These are phyloP conservation scores for Aspergillus pseudoterreus DNA, from an alignment of 2,329 filamentous ascomycete species.

Conservation along the genomic window DNA sequence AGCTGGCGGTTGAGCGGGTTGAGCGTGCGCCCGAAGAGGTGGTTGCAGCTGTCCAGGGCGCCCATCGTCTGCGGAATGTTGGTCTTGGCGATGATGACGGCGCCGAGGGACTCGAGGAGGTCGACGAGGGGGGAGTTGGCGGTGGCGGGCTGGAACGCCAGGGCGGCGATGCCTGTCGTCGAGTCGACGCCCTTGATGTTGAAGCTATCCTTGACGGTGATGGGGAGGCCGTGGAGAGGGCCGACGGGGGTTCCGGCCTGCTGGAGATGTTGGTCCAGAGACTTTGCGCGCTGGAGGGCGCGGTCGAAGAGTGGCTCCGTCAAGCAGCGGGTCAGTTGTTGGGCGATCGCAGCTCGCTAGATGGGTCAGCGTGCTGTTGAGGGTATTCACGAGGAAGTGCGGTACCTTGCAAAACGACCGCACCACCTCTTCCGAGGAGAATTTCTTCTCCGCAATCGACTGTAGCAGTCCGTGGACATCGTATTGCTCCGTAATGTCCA, in stretches of 20 bases:
- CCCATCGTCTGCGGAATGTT: constrained; percentile 60
- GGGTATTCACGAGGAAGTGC: not conserved
- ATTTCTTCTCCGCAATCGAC: constrained; percentile 29
- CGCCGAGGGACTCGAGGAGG: constrained; percentile 57
- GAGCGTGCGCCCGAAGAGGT: constrained; percentile 59
- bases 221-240: constrained; percentile 60
- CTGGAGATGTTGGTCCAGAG: constrained; percentile 46
- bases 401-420: constrained; percentile 53
- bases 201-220: constrained; percentile 50
- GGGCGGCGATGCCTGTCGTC: constrained; percentile 56
- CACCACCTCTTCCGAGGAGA: constrained; percentile 45
- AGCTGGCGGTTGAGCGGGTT: constrained; percentile 61
- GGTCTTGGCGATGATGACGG: constrained; percentile 67
- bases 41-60: constrained; percentile 55
- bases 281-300: constrained; percentile 47
- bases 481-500: constrained; percentile 54
- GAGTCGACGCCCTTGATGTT: constrained; percentile 48
- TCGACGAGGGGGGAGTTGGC: constrained; percentile 57
- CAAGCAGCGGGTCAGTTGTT: constrained; percentile 46
- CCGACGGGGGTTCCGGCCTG: constrained; percentile 45
- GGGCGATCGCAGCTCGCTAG: constrained; percentile 35
- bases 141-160: constrained; percentile 57
- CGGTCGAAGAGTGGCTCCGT: constrained; percentile 51
- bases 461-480: constrained; percentile 40
- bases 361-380: not conserved